Percentiles rank a stretch among this genome's conserved stretches.
phyloP scores from a whole-genome alignment of 2,329 filamentous ascomycete genomes.

The Colletotrichum cordylinicola region DNA sequence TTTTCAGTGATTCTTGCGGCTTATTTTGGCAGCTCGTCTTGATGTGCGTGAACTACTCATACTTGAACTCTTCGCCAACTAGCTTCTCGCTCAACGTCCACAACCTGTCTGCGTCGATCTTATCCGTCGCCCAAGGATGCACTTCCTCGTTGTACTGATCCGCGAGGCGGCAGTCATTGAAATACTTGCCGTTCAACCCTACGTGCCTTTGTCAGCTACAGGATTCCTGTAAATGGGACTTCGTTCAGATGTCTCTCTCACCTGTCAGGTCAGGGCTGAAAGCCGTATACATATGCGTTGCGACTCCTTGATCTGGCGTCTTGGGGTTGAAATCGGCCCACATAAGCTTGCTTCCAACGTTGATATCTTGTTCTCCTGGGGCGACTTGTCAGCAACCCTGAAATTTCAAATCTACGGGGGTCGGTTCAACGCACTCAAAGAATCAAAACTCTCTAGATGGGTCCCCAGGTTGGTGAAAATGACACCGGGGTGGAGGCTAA shows the following conservation, averaged over 20 bases:
- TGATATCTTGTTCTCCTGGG: constrained; percentile 29
- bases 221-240: neutral
- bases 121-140: constrained; percentile 30
- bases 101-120: constrained; percentile 33
- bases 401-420: fast-evolving
- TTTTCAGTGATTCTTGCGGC: neutral
- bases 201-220: neutral
- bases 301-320: constrained; percentile 34
- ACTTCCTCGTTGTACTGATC: constrained; percentile 29
- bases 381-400: neutral
- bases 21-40: neutral
- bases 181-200: constrained; percentile 30
- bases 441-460: constrained; percentile 14
- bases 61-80: constrained; percentile 34
- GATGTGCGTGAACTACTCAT: neutral
- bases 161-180: constrained; percentile 32
- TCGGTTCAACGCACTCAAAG: neutral
- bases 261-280: constrained; percentile 28
- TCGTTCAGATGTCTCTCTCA: neutral
- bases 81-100: constrained; percentile 40
- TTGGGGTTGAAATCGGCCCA: constrained; percentile 20
- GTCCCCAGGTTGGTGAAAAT: constrained; percentile 24
- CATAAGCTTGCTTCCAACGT: constrained; percentile 25
- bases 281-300: constrained; percentile 36
- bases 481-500: constrained; percentile 40